Evolutionary conservation across 768 basidiomycete genomes (phyloP), one percentile per base, ranked within the genome.

Genomic region (Coprinopsis strossmayeri): DNA sequence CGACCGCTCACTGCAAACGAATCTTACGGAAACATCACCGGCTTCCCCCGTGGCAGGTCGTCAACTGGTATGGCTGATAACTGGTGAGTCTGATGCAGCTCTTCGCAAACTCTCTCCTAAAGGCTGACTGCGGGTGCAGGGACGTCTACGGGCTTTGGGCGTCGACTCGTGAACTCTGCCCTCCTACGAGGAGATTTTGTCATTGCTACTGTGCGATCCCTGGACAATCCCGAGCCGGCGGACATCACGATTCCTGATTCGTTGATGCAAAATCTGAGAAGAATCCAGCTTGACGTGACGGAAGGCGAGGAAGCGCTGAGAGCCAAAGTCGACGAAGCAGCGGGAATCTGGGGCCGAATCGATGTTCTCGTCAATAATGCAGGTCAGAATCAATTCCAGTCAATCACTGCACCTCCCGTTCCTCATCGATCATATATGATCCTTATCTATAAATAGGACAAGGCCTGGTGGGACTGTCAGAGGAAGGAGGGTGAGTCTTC

Each of bases 301-400:
- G 65, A 67, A 18, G 73, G 73, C 2, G 64, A 67, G 20, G 64
- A 67, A 13, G 58, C 53, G 9, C 65, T 84, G 39, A 70, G 70
- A 52, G 47, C 49, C 2, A 72, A 68, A 39, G 64, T 77, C 17
- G 63, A 70, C 21, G 57, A 68, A 17, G 79, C 77, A 2, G 64
- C 66, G 17, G 54, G 50, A 2, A 63, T 65, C 25, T 82, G 78
- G 74, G 78, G 77, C 3, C 62, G 66, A 9, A 71, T 84, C 50
- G 79, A 83, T 53, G 74, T 84, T 1, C 56, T 84, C 24, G 78
- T 84, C 28, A 84, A 84, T 51, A 84, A 84, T 53, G 83, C 82
- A 21, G 83, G 78, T 55, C 9, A 32, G 30, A 15, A 32, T 7
- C 9, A 15, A 32, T 15, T 7, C 30, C 30, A 7, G 15, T 25